phyloP scores from a whole-genome alignment of 169 alveolate genomes.

The Besnoitia besnoiti region DNA sequence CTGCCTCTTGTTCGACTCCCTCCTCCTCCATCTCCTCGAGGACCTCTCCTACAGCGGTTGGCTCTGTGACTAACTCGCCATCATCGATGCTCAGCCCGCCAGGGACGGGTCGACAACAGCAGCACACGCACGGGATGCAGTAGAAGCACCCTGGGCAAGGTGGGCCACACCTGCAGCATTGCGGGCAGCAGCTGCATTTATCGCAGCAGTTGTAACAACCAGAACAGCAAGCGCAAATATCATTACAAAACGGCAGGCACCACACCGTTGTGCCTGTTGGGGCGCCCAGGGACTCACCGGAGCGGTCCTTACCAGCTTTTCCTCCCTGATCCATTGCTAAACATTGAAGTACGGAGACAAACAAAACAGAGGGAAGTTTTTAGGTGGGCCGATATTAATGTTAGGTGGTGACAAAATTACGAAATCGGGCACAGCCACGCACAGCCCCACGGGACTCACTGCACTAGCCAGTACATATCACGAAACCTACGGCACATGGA shows the following conservation, averaged over 20 bases:
- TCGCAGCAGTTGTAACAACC: slow-evolving; percentile 63
- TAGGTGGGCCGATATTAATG: too few species aligned
- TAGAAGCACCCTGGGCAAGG: slow-evolving; percentile 48
- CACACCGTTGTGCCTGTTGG: slow-evolving; percentile 58
- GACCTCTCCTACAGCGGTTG: slow-evolving; percentile 5
- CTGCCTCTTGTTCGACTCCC: neutral
- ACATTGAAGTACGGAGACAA: too few species aligned
- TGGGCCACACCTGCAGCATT: slow-evolving; percentile 44
- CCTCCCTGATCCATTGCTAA: neutral
- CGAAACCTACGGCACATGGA: too few species aligned
- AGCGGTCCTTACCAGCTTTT: neutral
- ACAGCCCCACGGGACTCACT: too few species aligned
- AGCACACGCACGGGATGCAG: slow-evolving; percentile 53
- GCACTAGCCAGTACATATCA: too few species aligned
- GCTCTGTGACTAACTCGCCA: slow-evolving; percentile 27
- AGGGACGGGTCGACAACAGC: slow-evolving; percentile 60
- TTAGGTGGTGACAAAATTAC: too few species aligned
- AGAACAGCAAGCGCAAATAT: slow-evolving; percentile 49
- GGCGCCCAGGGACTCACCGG: neutral
- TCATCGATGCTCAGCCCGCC: slow-evolving; percentile 29
- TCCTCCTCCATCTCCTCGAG: slow-evolving; percentile 27
- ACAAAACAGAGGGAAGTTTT: too few species aligned
- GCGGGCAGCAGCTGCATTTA: slow-evolving; percentile 28
- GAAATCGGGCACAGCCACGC: too few species aligned
- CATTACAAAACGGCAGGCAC: slow-evolving; percentile 44